These are phyloP conservation scores for Pythium vanterpoolii DNA, from an alignment of 352 stramenopile species.

Conservation along the genomic window DNA sequence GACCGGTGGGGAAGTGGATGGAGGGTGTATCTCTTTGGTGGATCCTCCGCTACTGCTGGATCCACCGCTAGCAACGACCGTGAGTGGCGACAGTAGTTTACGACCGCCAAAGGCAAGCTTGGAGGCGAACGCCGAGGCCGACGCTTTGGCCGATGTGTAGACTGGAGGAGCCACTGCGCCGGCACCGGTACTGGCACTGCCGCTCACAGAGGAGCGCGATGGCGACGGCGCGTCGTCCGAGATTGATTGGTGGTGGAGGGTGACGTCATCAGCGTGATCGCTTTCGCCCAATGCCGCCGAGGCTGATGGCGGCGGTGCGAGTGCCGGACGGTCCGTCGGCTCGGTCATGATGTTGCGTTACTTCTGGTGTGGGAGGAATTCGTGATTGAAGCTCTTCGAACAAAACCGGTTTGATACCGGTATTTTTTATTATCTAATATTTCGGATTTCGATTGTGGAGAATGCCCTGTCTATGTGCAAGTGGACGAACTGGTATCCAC, in stretches of 20 bases:
- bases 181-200: too few relatives aligned
- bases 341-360: not conserved
- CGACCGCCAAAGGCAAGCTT: slow-evolving; percentile 53
- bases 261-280: slow-evolving; percentile 21
- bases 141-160: slow-evolving; percentile 37
- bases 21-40: not conserved
- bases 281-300: not conserved
- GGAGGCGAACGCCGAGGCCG: slow-evolving; percentile 42
- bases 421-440: not conserved
- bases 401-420: not conserved
- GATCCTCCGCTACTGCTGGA: not conserved
- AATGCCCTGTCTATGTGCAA: slow-evolving; percentile 11
- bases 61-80: slow-evolving; percentile 6
- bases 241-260: slow-evolving; percentile 15
- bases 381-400: slow-evolving; percentile 4
- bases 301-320: not conserved
- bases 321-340: slow-evolving; percentile 1
- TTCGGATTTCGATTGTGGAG: not conserved
- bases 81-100: slow-evolving; percentile 50
- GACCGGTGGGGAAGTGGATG: not conserved
- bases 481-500: not conserved
- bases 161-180: slow-evolving; percentile 37
- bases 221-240: slow-evolving; percentile 26
- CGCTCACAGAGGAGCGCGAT: slow-evolving; percentile 10
- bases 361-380: not conserved